Percentiles rank a stretch among this genome's conserved stretches.
These are phyloP conservation scores for Carex myosuroides DNA, from an alignment of 176 grass and related monocot species.

Conservation along the genomic window DNA sequence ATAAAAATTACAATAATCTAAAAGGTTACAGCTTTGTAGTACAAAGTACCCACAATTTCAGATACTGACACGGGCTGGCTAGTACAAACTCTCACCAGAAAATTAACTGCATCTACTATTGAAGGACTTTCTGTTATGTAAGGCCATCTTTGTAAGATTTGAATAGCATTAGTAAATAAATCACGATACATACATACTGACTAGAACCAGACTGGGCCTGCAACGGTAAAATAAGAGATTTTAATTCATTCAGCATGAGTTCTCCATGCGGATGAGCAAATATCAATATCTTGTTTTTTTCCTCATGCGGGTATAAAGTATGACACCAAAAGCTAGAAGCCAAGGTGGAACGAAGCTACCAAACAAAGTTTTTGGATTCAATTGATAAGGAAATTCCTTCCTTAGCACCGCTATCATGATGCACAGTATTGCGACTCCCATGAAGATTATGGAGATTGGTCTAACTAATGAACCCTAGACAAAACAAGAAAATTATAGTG, in stretches of 20 bases:
- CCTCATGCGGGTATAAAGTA: constrained; percentile 38
- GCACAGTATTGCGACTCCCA: constrained; percentile 36
- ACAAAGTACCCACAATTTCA: not conserved
- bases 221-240: not conserved
- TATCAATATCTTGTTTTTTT: constrained; percentile 23
- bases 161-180: not conserved
- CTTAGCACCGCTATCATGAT: constrained; percentile 24
- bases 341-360: constrained; percentile 38
- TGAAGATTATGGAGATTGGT: constrained; percentile 38
- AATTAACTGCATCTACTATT: not conserved
- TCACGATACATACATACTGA: not conserved
- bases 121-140: not conserved
- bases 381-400: constrained; percentile 37
- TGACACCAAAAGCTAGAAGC: constrained; percentile 43
- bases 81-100: not conserved
- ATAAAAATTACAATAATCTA: not conserved
- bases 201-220: not conserved
- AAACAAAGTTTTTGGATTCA: constrained; percentile 22
- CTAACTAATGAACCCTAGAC: constrained; percentile 44
- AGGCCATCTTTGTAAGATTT: not conserved
- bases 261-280: not conserved
- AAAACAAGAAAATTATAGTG: not conserved
- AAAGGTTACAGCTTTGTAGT: not conserved
- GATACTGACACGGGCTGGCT: not conserved
- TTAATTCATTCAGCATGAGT: not conserved